Base-by-base conservation (phyloP, 306 rosid genomes). In the Canavalia gladiata region DNA sequence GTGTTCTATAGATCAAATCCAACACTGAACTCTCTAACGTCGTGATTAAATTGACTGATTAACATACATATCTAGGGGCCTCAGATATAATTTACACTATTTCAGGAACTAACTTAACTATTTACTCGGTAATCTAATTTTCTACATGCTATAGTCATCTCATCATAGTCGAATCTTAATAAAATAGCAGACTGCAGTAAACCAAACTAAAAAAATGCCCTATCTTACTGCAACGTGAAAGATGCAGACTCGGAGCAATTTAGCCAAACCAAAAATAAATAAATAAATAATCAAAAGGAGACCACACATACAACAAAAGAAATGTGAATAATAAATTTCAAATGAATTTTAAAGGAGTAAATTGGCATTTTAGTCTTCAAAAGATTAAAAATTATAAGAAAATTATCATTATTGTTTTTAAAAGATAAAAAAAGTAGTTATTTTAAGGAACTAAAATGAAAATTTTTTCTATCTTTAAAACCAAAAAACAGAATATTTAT, bases 191-290 rank as follows among this genome's bases (percentile, higher is more conserved):
- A 28, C 25, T 43, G 25, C 30, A 54, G 34, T 34, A 4, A 64
- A 45, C 33, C 18, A n/a, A 63, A 65, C 54, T 34, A 64, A 39
- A 39, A 37, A 54, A n/a, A 41, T 28, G 45, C 56, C 41, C 60
- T 45, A 59, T 31, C 50, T 30, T 72, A 29, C 35, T n/a, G 63
- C 49, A 33, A 51, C 6, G 4, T 63, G 13, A 60, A 18, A 28
- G 74, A 77, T 18, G 57, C 63, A 72, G 42, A 39, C 31, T 72
- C 66, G 47, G 25, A 60, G 80, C 12, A 76, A 49, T 63, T 63
- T 39, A 35, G 50, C 41, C 50, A 76, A 62, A 68, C 77, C 18
- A 58, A 49, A 12, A 34, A 70, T 43, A 35, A 56, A 42, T 31
- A 52, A 11, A 39, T 41, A 3, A 9, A 25, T 18, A 18, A 18